Evolutionary conservation across 805 yeast genomes (phyloP), one percentile per base, ranked within the genome.

Genomic region (Starmerella cellae): DNA sequence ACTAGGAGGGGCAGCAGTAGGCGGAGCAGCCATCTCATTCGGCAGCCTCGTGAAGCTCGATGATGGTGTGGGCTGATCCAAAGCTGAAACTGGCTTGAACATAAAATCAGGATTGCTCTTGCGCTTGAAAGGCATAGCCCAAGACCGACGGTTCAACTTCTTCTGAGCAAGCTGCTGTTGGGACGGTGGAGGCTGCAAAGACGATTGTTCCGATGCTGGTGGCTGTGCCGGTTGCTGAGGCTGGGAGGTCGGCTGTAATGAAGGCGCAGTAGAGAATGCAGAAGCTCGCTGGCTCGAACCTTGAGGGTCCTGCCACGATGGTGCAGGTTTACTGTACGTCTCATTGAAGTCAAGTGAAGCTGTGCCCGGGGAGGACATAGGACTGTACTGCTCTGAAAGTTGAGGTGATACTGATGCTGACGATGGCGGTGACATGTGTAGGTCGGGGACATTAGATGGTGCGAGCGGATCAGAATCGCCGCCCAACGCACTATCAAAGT

Each of bases 61-160:
- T 14, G 32, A 35, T 5, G 43, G 37, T 4, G 31, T 26, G 6
- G 41, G 44, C 34, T 35, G 36, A 35, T 30, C 36, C 6, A 41
- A 30, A n/a, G 35, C 37, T 4, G 42, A 39, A 2, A 38, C 35
- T 26, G 30, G 29, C 28, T 29, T 28, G 27, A 37, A 16, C 11
- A 3, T 21, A 20, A 20, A 16, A 11, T 38, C 41, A 9, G 41
- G 35, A 20, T 22, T 38, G 35, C 30, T 56, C 41, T 61, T 55
- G 26, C 65, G 56, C 43, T 66, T 55, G 53, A 67, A 66, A 21
- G 71, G 70, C 37, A 66, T 61, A 9, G 66, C 65, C 71, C 71
- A 67, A 2, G 66, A 60, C 24, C 63, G 45, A 18, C 56, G 53
- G 46, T 52, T 52, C 37, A 37, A 22, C 17, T 27, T 43, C 16